Conservation (phyloP, 441 rosid genomes). For the Lepidium campestre region DNA sequence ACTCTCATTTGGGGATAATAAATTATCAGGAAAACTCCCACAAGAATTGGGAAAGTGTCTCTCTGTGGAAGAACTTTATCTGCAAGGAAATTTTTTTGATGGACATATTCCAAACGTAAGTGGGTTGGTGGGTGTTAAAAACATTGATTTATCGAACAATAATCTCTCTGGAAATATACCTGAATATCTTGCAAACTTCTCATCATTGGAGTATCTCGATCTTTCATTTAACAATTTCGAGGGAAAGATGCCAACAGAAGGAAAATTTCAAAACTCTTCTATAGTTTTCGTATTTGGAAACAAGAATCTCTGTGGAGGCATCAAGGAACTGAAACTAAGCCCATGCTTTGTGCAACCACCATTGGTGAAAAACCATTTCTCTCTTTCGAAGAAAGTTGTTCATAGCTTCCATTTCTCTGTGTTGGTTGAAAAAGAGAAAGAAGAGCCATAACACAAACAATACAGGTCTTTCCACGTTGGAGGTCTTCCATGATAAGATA, state of each 20-base stretch:
- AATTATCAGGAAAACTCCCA: background rate
- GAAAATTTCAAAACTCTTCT: background rate
- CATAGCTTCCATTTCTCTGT: background rate
- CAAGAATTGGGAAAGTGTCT: background rate
- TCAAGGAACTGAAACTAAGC: background rate
- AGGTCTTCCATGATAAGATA: slow-evolving; percentile 5
- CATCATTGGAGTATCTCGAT: slow-evolving; percentile 3
- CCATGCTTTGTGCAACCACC: background rate
- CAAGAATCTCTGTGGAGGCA: slow-evolving; percentile 11
- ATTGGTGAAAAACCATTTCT: background rate
- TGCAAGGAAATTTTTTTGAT: background rate
- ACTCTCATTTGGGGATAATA: background rate
- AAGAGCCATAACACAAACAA: background rate
- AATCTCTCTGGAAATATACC: background rate
- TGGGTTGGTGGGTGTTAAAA: background rate
- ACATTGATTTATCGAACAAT: background rate
- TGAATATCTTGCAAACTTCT: background rate
- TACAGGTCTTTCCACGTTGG: background rate
- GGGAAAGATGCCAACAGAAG: background rate
- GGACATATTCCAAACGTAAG: background rate
- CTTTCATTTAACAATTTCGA: slow-evolving; percentile 1
- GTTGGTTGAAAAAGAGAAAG: background rate
- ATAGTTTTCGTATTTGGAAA: background rate
- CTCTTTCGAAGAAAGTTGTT: background rate
- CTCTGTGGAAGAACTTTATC: background rate